Evolutionary conservation across 1,139 yeast species (phyloP).

Genomic region (Pichia sp.): DNA sequence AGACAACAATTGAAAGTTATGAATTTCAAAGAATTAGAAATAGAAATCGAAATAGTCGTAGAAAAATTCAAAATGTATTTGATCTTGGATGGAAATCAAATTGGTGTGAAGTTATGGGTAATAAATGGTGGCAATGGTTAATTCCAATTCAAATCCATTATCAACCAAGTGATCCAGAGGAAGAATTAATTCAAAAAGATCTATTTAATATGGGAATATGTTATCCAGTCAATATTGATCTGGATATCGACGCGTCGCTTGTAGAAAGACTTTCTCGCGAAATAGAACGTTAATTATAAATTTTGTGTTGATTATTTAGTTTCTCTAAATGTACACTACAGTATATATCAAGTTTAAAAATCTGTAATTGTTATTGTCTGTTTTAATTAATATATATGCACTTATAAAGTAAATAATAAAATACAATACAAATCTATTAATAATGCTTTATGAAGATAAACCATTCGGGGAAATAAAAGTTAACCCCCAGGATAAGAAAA

Average conservation of each 20-base stretch:
- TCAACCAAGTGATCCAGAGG: too few relatives aligned
- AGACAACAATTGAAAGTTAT: slow-evolving; percentile 79
- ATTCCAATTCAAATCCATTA: not conserved
- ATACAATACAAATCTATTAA: too few relatives aligned
- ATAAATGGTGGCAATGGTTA: slow-evolving; percentile 57
- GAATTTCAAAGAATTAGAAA: slow-evolving; percentile 51
- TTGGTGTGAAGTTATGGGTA: slow-evolving; percentile 72
- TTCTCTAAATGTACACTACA: too few relatives aligned
- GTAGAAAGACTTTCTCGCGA: not conserved
- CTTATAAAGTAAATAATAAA: too few relatives aligned
- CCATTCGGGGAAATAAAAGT: slow-evolving; percentile 58
- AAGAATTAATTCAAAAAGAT: not conserved
- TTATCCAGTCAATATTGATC: not conserved
- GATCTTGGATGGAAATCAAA: slow-evolving; percentile 63
- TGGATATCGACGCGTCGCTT: not conserved
- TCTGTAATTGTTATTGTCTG: too few relatives aligned
- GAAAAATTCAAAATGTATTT: slow-evolving; percentile 48
- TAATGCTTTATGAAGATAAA: slow-evolving; percentile 34
- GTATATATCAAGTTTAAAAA: too few relatives aligned
- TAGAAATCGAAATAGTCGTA: slow-evolving; percentile 11
- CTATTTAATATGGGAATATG: not conserved
- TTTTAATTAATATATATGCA: too few relatives aligned
- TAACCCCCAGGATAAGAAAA: slow-evolving; percentile 50
- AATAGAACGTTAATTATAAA: not conserved
- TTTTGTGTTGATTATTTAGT: too few relatives aligned